These are phyloP conservation scores for Pichia exigua DNA, from an alignment of 805 yeast genomes.

Conservation along the genomic window DNA sequence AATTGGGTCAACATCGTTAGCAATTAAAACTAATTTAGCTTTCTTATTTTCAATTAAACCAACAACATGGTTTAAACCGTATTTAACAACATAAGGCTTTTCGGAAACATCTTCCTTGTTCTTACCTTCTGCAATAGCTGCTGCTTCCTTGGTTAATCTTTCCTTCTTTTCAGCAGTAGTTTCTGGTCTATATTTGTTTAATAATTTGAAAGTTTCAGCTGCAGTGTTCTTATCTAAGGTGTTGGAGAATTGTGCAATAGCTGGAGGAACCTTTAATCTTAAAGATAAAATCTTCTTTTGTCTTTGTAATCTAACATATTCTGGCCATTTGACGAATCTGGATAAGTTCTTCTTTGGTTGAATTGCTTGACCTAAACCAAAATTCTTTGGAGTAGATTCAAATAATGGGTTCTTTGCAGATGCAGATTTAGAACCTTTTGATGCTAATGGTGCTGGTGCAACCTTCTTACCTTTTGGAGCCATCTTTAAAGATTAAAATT, in stretches of 20 bases:
- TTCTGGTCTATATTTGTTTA: conserved; percentile 99
- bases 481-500: not conserved
- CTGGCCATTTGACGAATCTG: conserved; percentile 99
- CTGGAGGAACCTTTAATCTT: conserved; percentile 99
- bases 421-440: conserved; percentile 49
- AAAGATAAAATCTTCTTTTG: conserved; percentile 92
- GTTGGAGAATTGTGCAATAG: conserved; percentile 93
- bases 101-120: conserved; percentile 92
- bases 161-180: conserved; percentile 96
- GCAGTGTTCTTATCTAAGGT: conserved; percentile 99
- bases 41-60: conserved; percentile 96
- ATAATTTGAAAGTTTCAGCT: conserved; percentile 90
- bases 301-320: conserved; percentile 96
- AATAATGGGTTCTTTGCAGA: conserved; percentile 71
- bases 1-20: conserved; percentile 98
- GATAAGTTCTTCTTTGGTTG: conserved; percentile 95
- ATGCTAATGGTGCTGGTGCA: conserved; percentile 97
- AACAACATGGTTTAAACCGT: conserved; percentile 99
- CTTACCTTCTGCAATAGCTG: conserved; percentile 98
- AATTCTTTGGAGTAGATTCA: conserved; percentile 85
- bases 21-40: conserved; percentile 94
- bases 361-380: conserved; percentile 92
- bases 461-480: conserved; percentile 50
- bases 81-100: conserved; percentile 95
- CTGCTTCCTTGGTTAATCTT: conserved; percentile 98